These are phyloP conservation scores for Aspergillus uvarum DNA, from an alignment of 2,329 filamentous ascomycete species.

Conservation along the genomic window DNA sequence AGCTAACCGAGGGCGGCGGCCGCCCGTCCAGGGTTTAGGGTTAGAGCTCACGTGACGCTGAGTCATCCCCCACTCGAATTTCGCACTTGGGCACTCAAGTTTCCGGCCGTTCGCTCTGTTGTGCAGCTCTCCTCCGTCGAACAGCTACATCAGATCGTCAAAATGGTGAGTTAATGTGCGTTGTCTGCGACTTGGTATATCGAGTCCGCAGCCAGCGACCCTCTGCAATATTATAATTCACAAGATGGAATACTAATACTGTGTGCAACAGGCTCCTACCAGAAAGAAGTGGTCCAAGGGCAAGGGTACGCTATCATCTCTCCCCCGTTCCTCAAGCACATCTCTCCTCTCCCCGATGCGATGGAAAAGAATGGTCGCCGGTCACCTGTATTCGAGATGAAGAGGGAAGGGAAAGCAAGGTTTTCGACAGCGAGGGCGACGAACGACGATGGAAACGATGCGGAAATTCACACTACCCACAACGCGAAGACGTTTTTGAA, in stretches of 20 bases:
- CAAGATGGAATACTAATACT: slow-evolving; percentile 27
- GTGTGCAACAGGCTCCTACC: slow-evolving; percentile 54
- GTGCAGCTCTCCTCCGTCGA: slow-evolving; percentile 33
- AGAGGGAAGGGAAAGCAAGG: too few species aligned
- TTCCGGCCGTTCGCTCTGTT: slow-evolving; percentile 23
- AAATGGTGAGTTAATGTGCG: slow-evolving; percentile 35
- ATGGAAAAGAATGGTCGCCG: slow-evolving; percentile 13
- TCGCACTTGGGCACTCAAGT: slow-evolving; percentile 33
- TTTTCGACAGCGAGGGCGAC: too few species aligned
- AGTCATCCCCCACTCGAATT: slow-evolving; percentile 43
- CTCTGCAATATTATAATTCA: not conserved
- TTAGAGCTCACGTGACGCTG: slow-evolving; percentile 19
- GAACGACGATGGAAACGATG: too few species aligned
- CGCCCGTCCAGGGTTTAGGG: slow-evolving; percentile 36
- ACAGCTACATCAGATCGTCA: slow-evolving; percentile 39
- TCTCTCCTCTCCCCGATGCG: not conserved
- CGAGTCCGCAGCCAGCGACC: not conserved
- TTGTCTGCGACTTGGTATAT: not conserved
- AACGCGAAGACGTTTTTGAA: too few species aligned
- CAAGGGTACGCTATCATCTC: slow-evolving; percentile 48
- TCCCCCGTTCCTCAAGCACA: slow-evolving; percentile 1
- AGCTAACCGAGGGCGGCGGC: slow-evolving; percentile 21
- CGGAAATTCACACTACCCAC: too few species aligned
- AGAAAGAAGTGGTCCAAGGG: slow-evolving; percentile 60
- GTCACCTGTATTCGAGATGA: not conserved